phyloP scores from a whole-genome alignment of 148 eudicot species.

The Fagopyrum tataricum region DNA sequence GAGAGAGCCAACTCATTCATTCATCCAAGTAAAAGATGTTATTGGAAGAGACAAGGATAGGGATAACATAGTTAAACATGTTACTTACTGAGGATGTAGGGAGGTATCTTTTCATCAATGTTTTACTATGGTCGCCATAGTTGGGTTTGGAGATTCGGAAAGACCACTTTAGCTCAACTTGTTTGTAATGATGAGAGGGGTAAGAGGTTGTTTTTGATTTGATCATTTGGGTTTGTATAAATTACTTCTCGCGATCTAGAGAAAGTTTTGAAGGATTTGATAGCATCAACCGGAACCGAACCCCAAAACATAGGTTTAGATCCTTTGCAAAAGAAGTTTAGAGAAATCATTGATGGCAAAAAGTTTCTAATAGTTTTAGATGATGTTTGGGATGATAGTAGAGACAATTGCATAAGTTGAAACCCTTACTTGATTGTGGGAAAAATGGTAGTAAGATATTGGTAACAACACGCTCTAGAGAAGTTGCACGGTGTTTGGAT shows the following conservation, averaged over 20 bases:
- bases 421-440: background rate
- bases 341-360: background rate
- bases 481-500: background rate
- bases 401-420: background rate
- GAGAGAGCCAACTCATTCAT: background rate
- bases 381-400: background rate
- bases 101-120: too few relatives aligned
- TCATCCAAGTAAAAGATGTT: background rate
- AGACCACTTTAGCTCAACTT: conserved; percentile 1
- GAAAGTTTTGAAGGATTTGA: background rate
- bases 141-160: background rate
- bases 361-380: background rate
- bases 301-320: background rate
- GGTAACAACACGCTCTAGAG: background rate
- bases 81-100: background rate
- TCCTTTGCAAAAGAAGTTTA: background rate
- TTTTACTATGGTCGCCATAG: background rate
- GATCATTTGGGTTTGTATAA: background rate
- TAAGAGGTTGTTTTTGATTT: background rate
- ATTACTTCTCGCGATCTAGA: background rate
- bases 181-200: background rate
- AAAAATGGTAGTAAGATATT: background rate
- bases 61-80: background rate
- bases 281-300: background rate
- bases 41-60: background rate